These are phyloP conservation scores for Chalciporus sp. DNA, from an alignment of 1,284 basidiomycete species.

Conservation along the genomic window DNA sequence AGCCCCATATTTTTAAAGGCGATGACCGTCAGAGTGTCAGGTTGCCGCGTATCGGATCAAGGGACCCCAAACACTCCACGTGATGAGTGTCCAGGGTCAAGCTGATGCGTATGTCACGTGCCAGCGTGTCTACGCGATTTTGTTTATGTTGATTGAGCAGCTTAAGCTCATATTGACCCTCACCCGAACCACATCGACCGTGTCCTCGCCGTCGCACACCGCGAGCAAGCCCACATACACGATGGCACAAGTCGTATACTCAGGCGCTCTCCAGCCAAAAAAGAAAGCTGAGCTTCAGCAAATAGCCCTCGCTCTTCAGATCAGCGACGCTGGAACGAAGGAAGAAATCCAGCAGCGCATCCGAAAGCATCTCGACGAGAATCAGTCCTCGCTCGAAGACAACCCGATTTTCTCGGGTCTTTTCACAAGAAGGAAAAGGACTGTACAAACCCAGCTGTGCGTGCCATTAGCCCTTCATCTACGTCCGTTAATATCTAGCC, in stretches of 20 bases:
- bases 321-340: slow-evolving; percentile 58
- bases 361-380: slow-evolving; percentile 55
- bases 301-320: slow-evolving; percentile 51
- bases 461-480: not conserved
- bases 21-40: no score
- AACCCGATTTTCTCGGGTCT: slow-evolving; percentile 57
- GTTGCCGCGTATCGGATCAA: not conserved
- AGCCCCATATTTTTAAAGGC: no score
- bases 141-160: slow-evolving; percentile 30
- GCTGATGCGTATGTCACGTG: slow-evolving; percentile 27
- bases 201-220: not conserved
- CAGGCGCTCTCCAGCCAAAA: slow-evolving; percentile 54
- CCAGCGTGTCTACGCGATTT: slow-evolving; percentile 26
- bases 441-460: slow-evolving; percentile 39
- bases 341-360: slow-evolving; percentile 61
- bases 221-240: not conserved
- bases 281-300: slow-evolving; percentile 65
- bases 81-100: slow-evolving; percentile 13
- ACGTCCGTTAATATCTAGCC: slow-evolving; percentile 5
- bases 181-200: slow-evolving; percentile 7
- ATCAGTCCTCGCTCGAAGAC: slow-evolving; percentile 53
- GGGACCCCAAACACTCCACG: not conserved
- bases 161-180: slow-evolving; percentile 12
- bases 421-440: slow-evolving; percentile 46
- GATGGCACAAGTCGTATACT: slow-evolving; percentile 37